Conservation (phyloP, 768 basidiomycete genomes). For the Terana coerulea region DNA sequence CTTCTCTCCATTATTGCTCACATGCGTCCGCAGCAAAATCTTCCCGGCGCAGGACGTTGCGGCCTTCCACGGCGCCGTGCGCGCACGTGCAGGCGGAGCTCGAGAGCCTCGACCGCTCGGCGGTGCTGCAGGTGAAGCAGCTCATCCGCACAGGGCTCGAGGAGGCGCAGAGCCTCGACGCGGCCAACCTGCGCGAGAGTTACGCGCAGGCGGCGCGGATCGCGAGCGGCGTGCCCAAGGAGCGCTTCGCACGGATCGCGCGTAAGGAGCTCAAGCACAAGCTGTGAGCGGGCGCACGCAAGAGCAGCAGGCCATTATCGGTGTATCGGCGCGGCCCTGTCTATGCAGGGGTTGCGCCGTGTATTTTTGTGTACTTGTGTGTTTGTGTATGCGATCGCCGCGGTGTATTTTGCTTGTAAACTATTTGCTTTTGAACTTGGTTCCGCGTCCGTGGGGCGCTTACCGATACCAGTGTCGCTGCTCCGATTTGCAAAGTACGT, state of each 20-base stretch:
- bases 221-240: conserved; percentile 52
- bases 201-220: conserved; percentile 68
- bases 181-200: conserved; percentile 63
- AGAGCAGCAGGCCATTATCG: too few relatives aligned
- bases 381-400: too few relatives aligned
- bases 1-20: not conserved
- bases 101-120: conserved; percentile 51
- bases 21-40: conserved; percentile 42
- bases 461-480: too few relatives aligned
- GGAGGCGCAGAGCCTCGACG: conserved; percentile 63
- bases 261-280: conserved; percentile 66
- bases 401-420: too few relatives aligned
- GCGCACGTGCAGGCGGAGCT: conserved; percentile 50
- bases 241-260: conserved; percentile 54
- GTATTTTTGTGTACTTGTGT: too few relatives aligned
- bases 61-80: conserved; percentile 52
- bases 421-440: too few relatives aligned
- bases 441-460: too few relatives aligned
- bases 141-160: conserved; percentile 52
- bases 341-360: too few relatives aligned
- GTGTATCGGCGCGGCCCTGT: too few relatives aligned
- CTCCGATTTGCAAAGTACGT: too few relatives aligned
- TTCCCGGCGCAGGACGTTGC: conserved; percentile 49
- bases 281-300: too few relatives aligned
- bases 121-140: conserved; percentile 48